Percentiles rank a stretch among this genome's conserved stretches.
Conservation (phyloP, 2,329 filamentous ascomycete genomes). For the Metarhizium brunneum region DNA sequence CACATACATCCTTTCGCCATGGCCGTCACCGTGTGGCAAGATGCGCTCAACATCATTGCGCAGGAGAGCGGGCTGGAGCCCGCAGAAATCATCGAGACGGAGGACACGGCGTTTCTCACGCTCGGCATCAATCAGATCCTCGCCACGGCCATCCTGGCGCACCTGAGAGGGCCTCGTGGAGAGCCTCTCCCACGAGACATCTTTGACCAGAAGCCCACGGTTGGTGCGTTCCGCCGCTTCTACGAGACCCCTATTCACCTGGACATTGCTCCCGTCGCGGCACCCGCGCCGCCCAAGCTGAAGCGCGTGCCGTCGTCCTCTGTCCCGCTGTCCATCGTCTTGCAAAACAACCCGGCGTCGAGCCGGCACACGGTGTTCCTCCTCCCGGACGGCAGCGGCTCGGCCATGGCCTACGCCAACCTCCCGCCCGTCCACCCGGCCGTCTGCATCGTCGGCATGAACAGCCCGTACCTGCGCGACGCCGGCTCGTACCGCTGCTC, state of each 20-base stretch:
- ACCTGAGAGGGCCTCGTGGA: background rate
- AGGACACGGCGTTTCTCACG: background rate
- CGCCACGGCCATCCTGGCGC: background rate
- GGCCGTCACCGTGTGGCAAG: background rate
- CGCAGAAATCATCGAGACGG: background rate
- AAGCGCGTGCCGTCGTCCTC: background rate
- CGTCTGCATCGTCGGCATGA: background rate
- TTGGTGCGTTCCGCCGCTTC: background rate
- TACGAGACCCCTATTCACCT: background rate
- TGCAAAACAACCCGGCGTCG: slow-evolving; percentile 42
- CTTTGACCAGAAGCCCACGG: background rate
- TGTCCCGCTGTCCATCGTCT: slow-evolving; percentile 22
- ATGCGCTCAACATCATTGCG: background rate
- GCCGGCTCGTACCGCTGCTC: background rate
- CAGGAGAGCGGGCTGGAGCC: background rate
- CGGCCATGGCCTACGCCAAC: slow-evolving; percentile 52
- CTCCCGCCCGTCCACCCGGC: background rate
- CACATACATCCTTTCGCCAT: background rate
- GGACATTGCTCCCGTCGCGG: background rate
- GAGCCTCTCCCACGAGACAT: background rate
- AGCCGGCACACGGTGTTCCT: slow-evolving; percentile 41
- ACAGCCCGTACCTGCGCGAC: background rate
- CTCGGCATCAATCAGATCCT: background rate
- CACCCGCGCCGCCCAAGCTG: background rate
- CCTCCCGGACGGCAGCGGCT: slow-evolving; percentile 46